Percentiles rank a stretch among this genome's conserved stretches.
These are phyloP conservation scores for Aureobasidium sp. DNA, from an alignment of 2,329 filamentous ascomycete species.

Conservation along the genomic window DNA sequence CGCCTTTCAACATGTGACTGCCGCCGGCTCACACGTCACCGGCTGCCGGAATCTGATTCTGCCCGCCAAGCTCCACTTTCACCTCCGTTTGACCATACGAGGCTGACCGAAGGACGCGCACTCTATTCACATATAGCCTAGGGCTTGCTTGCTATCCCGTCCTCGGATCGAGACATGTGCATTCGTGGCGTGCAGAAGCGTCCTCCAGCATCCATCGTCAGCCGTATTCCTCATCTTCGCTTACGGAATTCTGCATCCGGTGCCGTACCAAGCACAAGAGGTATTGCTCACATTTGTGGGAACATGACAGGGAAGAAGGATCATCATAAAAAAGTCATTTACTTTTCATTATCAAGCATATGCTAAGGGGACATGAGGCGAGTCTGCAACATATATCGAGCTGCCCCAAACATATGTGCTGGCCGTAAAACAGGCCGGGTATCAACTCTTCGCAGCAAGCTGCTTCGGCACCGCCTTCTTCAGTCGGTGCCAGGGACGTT, in stretches of 20 bases:
- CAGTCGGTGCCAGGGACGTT: not conserved
- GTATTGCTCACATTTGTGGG: not conserved
- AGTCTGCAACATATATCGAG: slow-evolving; percentile 1
- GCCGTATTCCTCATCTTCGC: not conserved
- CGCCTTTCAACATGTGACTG: slow-evolving; percentile 1
- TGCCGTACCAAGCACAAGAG: not conserved
- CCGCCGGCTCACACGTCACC: not conserved
- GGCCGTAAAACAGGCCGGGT: slow-evolving; percentile 5
- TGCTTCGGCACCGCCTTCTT: not conserved
- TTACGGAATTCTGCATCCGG: not conserved
- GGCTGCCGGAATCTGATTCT: not conserved
- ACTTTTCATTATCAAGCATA: slow-evolving; percentile 15
- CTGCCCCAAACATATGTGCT: slow-evolving; percentile 1
- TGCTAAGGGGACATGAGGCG: not conserved
- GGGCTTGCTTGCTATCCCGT: not conserved
- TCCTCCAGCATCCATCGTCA: not conserved
- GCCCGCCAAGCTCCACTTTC: not conserved
- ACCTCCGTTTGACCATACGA: not conserved
- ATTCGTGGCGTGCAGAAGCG: not conserved
- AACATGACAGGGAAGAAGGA: not conserved
- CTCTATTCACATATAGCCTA: not conserved
- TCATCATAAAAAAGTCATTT: slow-evolving; percentile 13
- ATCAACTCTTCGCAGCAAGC: slow-evolving; percentile 14
- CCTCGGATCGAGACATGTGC: not conserved
- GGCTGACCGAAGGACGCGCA: not conserved